phyloP scores from a whole-genome alignment of 1,284 basidiomycete species.

The Wallemia mellicola region DNA sequence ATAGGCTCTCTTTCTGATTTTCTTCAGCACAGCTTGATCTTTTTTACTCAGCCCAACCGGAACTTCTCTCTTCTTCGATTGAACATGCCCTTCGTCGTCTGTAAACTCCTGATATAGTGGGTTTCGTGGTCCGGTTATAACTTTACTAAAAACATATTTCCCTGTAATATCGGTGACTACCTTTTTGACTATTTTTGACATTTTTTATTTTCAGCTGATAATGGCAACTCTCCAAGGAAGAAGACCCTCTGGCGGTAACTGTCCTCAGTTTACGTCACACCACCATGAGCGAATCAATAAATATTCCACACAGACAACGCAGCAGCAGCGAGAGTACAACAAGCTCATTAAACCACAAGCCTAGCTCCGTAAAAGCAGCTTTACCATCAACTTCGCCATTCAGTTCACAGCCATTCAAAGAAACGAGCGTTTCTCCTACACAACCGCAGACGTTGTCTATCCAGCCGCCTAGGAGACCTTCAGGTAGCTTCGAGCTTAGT shows the following conservation, averaged over 20 bases:
- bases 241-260: too few relatives aligned
- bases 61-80: constrained; percentile 6
- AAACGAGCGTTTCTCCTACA: not conserved
- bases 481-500: not conserved
- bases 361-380: not conserved
- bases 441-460: not conserved
- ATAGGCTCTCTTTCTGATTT: constrained; percentile 13
- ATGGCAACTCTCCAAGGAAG: too few relatives aligned
- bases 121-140: not conserved
- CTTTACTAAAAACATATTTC: not conserved
- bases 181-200: not conserved
- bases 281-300: not conserved
- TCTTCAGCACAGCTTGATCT: constrained; percentile 7
- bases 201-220: not conserved
- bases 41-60: constrained; percentile 6
- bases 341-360: not conserved
- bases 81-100: constrained; percentile 1
- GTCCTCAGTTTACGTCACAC: too few relatives aligned
- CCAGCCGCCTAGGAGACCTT: not conserved
- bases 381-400: not conserved
- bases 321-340: not conserved
- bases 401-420: not conserved
- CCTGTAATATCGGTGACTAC: not conserved
- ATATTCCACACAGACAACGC: not conserved
- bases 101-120: not conserved